Evolutionary conservation across 78 protist species (phyloP).

Genomic region (Dictyostelium discoideum): DNA sequence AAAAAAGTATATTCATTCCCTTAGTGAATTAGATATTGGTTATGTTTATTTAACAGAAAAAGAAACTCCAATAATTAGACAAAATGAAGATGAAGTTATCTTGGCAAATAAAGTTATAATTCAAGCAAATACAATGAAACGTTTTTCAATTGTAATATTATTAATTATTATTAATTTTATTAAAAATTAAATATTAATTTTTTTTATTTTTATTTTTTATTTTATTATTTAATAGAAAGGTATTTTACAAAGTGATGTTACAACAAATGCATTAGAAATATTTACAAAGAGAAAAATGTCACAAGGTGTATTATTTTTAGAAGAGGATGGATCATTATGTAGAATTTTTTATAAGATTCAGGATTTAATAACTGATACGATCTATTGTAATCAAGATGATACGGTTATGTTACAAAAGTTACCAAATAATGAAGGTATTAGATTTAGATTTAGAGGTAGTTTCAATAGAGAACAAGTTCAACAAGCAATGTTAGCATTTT

Average conservation of each 20-base stretch:
- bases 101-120: conserved; percentile 67
- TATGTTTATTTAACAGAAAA: conserved; percentile 56
- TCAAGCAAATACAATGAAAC: conserved; percentile 68
- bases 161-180: neutral
- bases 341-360: conserved; percentile 52
- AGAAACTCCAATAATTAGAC: conserved; percentile 56
- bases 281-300: conserved; percentile 70
- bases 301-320: conserved; percentile 62
- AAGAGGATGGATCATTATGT: conserved; percentile 69
- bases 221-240: conserved; percentile 34
- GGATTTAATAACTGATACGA: conserved; percentile 40
- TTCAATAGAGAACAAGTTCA: conserved; percentile 33
- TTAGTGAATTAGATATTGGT: conserved; percentile 61
- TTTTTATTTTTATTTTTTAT: neutral
- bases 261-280: conserved; percentile 46
- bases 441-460: conserved; percentile 56
- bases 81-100: conserved; percentile 67
- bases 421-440: conserved; percentile 44
- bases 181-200: neutral
- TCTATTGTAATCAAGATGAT: conserved; percentile 72
- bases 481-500: conserved; percentile 10
- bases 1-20: conserved; percentile 70
- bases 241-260: conserved; percentile 36
- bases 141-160: conserved; percentile 45
- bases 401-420: conserved; percentile 63